These are phyloP conservation scores for Erythrophleum fordii DNA, from an alignment of 306 rosid species.

Conservation along the genomic window DNA sequence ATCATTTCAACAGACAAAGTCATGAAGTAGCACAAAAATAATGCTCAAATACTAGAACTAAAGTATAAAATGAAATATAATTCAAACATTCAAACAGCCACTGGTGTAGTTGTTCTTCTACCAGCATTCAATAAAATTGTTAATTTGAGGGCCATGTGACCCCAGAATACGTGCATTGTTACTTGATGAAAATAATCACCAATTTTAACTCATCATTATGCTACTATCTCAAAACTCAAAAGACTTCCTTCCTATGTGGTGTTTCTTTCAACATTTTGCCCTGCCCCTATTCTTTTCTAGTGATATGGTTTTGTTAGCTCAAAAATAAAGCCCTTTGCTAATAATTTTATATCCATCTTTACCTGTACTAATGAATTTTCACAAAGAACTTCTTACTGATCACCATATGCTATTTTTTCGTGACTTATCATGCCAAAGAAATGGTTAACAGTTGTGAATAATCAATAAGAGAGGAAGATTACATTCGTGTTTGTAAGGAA, in stretches of 20 bases:
- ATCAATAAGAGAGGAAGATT: no score
- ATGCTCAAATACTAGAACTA: background rate
- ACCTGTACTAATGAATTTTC: background rate
- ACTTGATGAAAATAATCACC: background rate
- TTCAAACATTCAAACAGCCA: background rate
- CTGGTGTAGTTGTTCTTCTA: background rate
- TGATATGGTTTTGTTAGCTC: background rate
- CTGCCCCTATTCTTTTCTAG: background rate
- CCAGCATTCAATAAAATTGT: conserved; percentile 9
- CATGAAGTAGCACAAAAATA: conserved; percentile 19
- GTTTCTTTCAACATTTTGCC: background rate
- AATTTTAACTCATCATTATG: background rate
- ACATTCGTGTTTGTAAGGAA: no score
- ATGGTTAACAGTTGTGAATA: no score
- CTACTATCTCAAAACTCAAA: conserved; percentile 5
- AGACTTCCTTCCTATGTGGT: background rate
- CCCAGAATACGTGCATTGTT: background rate
- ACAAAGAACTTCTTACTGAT: background rate
- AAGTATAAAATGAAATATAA: background rate
- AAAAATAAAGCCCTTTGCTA: background rate
- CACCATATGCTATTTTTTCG: background rate
- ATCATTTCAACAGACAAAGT: conserved; percentile 8
- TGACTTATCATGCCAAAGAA: background rate
- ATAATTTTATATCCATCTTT: background rate
- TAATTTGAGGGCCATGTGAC: conserved; percentile 11